A percentile compares a stretch with the other conserved stretches of the same genome.
Evolutionary conservation across 768 basidiomycete genomes (phyloP).

Genomic region (Trametes coccinea): DNA sequence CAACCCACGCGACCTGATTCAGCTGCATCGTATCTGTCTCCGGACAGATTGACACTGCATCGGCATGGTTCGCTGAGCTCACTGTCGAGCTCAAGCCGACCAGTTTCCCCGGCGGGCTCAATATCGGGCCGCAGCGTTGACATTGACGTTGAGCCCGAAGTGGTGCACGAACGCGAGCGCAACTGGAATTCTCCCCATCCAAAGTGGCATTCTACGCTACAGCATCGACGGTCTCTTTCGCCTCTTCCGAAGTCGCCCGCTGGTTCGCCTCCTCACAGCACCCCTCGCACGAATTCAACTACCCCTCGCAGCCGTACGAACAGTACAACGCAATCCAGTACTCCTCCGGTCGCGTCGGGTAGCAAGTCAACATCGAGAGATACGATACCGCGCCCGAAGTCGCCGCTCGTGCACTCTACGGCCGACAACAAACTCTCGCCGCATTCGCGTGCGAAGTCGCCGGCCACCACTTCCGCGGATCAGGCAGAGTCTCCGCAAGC

Average conservation of each 20-base stretch:
- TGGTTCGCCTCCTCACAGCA: constrained; percentile 14
- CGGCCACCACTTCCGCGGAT: constrained; percentile 7
- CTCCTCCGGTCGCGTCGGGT: not conserved
- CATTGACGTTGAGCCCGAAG: constrained; percentile 31
- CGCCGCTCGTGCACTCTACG: constrained; percentile 14
- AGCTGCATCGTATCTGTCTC: constrained; percentile 36
- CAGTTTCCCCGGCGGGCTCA: constrained; percentile 46
- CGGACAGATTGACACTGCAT: constrained; percentile 22
- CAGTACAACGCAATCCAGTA: constrained; percentile 7
- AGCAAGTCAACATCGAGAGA: constrained; percentile 12
- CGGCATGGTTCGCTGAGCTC: constrained; percentile 21
- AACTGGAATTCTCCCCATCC: constrained; percentile 74
- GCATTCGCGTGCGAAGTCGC: constrained; percentile 2
- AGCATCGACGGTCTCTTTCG: constrained; percentile 19
- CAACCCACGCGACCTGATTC: constrained; percentile 45
- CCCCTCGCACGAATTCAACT: not conserved
- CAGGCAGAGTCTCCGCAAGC: constrained; percentile 14
- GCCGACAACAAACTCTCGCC: constrained; percentile 13
- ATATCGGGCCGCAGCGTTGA: constrained; percentile 33
- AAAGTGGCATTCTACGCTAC: constrained; percentile 41
- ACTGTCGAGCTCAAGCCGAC: constrained; percentile 34
- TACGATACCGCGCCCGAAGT: constrained; percentile 14
- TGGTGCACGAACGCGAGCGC: constrained; percentile 55
- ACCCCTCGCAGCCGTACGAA: constrained; percentile 7
- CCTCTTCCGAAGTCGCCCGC: constrained; percentile 20